Base-by-base conservation (phyloP, 2,329 filamentous ascomycete genomes). In the Nothophaeocryptopus gaeumannii region DNA sequence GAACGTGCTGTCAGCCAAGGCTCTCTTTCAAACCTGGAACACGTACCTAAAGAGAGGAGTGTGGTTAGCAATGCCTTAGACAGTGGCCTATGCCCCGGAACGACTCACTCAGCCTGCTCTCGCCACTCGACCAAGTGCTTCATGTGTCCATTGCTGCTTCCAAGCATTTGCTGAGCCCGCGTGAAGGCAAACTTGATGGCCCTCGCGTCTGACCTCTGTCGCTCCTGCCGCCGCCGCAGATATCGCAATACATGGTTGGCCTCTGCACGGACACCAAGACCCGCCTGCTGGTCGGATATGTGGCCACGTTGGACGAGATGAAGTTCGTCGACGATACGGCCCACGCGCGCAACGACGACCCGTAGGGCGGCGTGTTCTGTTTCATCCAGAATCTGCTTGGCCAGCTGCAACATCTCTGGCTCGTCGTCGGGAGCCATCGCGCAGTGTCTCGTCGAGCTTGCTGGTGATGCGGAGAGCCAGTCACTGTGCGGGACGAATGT, bases 261-360 rank as follows among this genome's bases (percentile, higher is more conserved):
- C 14, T 45, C 32, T 10, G 32, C 42, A 36, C 42, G 30, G 42
- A 45, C 37, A 34, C 42, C 26, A 12, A 45, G 20, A 5, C 37
- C 42, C n/a, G 33, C 42, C 10, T 45, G 42, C 20, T 36, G 42
- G 7, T n/a, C 20, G n/a, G 42, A 45, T 31, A 45, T 26, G 20
- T 7, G 20, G 20, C 20, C 20, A 26, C 20, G 20, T 26, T 26
- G 20, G 20, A 7, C 20, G 20, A 26, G 20, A 26, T 26, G 20
- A 3, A 26, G 20, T 26, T 26, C 20, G 20, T 26, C 20, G 20
- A 26, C 20, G 20, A 26, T 26, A 7, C 20, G 20, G 20, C 20
- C 7, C 20, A 26, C 7, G 20, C 20, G 20, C 20, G 7, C 3
- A 26, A 26, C 20, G 20, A 26, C 20, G 20, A 7, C 20, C 20